Conservation (phyloP, 306 rosid species). For the Quillaja saponaria region DNA sequence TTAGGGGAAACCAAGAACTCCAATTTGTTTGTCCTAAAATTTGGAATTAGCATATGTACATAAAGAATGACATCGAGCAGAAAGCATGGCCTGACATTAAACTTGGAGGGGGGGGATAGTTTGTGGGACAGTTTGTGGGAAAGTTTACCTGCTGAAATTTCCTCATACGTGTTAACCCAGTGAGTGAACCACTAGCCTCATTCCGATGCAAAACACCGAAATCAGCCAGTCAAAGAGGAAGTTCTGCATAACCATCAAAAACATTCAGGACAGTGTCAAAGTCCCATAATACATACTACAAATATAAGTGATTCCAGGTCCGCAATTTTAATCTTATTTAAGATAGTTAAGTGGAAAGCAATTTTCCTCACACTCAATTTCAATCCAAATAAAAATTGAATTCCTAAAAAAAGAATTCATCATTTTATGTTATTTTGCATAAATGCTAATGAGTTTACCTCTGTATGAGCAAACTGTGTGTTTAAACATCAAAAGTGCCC, state of each 20-base stretch:
- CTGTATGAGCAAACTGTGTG: slow-evolving; percentile 95
- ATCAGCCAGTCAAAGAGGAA: slow-evolving; percentile 95
- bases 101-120: too few relatives aligned
- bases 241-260: slow-evolving; percentile 54
- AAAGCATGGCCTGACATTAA: too few relatives aligned
- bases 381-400: too few relatives aligned
- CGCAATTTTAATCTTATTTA: too few relatives aligned
- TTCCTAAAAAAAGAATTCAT: too few relatives aligned
- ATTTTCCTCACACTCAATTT: too few relatives aligned
- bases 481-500: slow-evolving; percentile 95
- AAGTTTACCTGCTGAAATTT: slow-evolving; percentile 89
- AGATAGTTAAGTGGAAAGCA: too few relatives aligned
- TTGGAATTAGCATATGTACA: slow-evolving; percentile 1
- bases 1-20: slow-evolving; percentile 2
- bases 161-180: slow-evolving; percentile 94
- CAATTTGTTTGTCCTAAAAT: neutral
- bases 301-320: neutral
- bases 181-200: slow-evolving; percentile 98
- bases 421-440: neutral
- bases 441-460: slow-evolving; percentile 42
- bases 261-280: neutral
- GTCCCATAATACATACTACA: neutral
- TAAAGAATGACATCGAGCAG: slow-evolving; percentile 6
- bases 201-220: slow-evolving; percentile 97
- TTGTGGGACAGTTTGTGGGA: too few relatives aligned